phyloP scores from a whole-genome alignment of 371 early-diverging fungal species.

The Mucor velutinosus region DNA sequence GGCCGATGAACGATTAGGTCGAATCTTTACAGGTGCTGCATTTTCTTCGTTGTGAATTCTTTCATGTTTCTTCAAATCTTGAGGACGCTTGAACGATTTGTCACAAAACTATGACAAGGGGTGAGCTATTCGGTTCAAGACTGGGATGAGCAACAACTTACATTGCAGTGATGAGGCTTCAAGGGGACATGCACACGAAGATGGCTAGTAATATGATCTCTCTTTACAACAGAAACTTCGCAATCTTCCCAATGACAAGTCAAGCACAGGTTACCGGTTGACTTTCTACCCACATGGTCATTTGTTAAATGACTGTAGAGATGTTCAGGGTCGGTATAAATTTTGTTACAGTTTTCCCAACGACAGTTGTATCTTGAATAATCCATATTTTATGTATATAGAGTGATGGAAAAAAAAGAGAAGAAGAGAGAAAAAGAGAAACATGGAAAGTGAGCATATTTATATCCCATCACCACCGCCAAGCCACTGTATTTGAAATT shows the following conservation, averaged over 20 bases:
- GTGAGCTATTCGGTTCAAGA: not conserved
- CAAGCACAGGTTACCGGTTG: conserved; percentile 86
- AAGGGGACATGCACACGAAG: conserved; percentile 88
- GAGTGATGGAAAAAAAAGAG: not conserved
- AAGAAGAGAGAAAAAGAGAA: not conserved
- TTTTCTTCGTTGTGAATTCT: conserved; percentile 72
- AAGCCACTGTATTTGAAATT: conserved; percentile 1
- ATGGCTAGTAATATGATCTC: conserved; percentile 95
- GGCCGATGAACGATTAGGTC: not conserved
- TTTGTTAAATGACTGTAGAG: conserved; percentile 85
- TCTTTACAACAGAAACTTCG: conserved; percentile 70
- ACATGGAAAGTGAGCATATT: not conserved
- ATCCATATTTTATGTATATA: conserved; percentile 8
- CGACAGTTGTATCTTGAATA: conserved; percentile 36
- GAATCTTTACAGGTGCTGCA: conserved; percentile 11
- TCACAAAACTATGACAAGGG: conserved; percentile 54
- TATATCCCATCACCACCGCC: not conserved
- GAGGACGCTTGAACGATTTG: conserved; percentile 87
- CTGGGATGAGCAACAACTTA: conserved; percentile 20
- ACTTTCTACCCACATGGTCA: conserved; percentile 92
- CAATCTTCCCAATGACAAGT: conserved; percentile 90
- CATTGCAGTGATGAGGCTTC: conserved; percentile 84
- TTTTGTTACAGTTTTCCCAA: conserved; percentile 53
- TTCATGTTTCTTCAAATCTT: conserved; percentile 91
- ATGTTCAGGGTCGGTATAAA: conserved; percentile 75